Conservation (phyloP, 1,284 basidiomycete species). For the Cryptococcus jaspeensis region DNA sequence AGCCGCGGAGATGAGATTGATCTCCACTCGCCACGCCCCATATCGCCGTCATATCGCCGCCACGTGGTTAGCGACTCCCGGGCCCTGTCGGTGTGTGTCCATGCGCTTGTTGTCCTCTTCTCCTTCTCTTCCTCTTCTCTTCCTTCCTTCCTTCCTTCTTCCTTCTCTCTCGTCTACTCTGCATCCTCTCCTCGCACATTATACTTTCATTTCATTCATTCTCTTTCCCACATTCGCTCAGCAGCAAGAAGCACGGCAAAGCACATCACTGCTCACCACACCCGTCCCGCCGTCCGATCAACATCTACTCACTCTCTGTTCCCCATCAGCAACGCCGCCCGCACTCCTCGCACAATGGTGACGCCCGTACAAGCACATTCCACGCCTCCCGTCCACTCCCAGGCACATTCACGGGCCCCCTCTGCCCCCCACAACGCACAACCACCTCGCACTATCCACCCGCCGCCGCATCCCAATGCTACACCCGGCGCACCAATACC, state of each 20-base stretch:
- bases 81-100: background rate
- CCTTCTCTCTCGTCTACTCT: background rate
- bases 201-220: background rate
- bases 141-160: background rate
- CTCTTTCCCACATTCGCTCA: background rate
- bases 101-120: background rate
- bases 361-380: background rate
- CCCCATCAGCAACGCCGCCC: too few relatives aligned
- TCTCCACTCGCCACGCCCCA: too few relatives aligned
- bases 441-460: background rate
- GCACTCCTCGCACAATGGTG: too few relatives aligned
- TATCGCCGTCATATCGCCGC: too few relatives aligned
- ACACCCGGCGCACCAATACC: conserved; percentile 4
- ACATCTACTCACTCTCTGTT: too few relatives aligned
- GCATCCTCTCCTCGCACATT: background rate
- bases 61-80: too few relatives aligned
- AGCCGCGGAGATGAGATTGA: too few relatives aligned
- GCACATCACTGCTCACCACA: background rate
- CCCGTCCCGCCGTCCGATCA: background rate
- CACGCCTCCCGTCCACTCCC: background rate
- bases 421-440: background rate
- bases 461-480: background rate
- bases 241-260: background rate
- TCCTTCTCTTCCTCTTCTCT: too few relatives aligned
- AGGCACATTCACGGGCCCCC: background rate